Conservation (phyloP, 2,329 filamentous ascomycete genomes). For the Aspergillus fijiensis region DNA sequence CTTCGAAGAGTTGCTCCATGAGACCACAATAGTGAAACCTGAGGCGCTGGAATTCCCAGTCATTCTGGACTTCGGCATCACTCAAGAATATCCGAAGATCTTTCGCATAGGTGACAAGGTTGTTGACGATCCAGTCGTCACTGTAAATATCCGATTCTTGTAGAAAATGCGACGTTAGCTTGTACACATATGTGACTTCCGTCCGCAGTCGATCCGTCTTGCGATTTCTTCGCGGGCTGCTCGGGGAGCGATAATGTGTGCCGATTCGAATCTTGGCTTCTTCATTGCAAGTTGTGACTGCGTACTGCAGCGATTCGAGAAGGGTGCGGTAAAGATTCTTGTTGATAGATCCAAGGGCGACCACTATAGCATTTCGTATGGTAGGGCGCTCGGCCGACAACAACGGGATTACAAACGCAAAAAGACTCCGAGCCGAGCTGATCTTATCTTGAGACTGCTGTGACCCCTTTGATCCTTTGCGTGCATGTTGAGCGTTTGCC, state of each 20-base stretch:
- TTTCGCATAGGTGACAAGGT: slow-evolving; percentile 84
- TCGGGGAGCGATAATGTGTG: slow-evolving; percentile 76
- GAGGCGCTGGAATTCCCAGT: slow-evolving; percentile 90
- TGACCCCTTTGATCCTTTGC: slow-evolving; percentile 72
- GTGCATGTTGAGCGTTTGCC: slow-evolving; percentile 68
- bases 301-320: slow-evolving; percentile 83
- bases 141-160: slow-evolving; percentile 74
- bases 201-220: slow-evolving; percentile 85
- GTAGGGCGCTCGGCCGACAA: slow-evolving; percentile 75
- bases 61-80: slow-evolving; percentile 89
- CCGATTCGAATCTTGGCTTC: slow-evolving; percentile 78
- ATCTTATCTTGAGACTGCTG: slow-evolving; percentile 72
- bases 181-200: slow-evolving; percentile 94
- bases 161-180: slow-evolving; percentile 86
- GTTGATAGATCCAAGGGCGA: slow-evolving; percentile 92
- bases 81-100: slow-evolving; percentile 93
- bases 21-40: slow-evolving; percentile 91
- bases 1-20: slow-evolving; percentile 89
- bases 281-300: slow-evolving; percentile 81
- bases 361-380: slow-evolving; percentile 85
- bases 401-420: slow-evolving; percentile 87
- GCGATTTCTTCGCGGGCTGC: slow-evolving; percentile 75
- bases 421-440: slow-evolving; percentile 81
- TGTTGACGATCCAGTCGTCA: slow-evolving; percentile 87
- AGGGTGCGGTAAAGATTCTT: slow-evolving; percentile 88